These are phyloP conservation scores for Ceratocystis cacaofunesta DNA, from an alignment of 2,329 filamentous ascomycete species.

Conservation along the genomic window DNA sequence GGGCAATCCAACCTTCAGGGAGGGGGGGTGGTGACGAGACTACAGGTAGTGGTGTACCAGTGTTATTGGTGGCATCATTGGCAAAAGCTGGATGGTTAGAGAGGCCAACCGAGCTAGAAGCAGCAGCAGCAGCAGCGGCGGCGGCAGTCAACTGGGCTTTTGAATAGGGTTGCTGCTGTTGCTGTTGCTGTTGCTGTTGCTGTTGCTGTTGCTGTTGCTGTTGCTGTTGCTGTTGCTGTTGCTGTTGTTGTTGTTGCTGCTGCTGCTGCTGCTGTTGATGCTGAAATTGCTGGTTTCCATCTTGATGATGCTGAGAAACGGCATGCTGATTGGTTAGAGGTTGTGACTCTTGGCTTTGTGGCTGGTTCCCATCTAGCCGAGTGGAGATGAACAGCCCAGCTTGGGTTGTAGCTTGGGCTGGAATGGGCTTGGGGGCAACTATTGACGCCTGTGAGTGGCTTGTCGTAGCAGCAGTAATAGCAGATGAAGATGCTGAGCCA, in stretches of 20 bases:
- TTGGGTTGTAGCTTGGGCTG: conserved; percentile 9
- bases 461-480: conserved; percentile 16
- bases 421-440: conserved; percentile 15
- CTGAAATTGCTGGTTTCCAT: background rate
- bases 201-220: conserved; percentile 6
- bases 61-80: conserved; percentile 41
- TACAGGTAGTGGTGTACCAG: conserved; percentile 14
- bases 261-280: background rate
- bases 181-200: conserved; percentile 3
- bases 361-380: conserved; percentile 7
- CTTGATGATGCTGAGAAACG: conserved; percentile 2
- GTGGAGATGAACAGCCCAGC: conserved; percentile 14
- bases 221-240: background rate
- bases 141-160: conserved; percentile 23
- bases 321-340: background rate
- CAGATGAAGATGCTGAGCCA: conserved; percentile 17
- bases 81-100: conserved; percentile 78
- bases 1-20: conserved; percentile 95
- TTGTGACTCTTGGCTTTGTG: conserved; percentile 8
- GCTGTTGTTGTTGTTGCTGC: background rate
- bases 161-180: conserved; percentile 10
- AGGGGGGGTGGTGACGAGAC: conserved; percentile 78
- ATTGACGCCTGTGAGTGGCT: conserved; percentile 6
- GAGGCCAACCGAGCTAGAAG: conserved; percentile 38
- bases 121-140: conserved; percentile 29